Base-by-base conservation (phyloP, 208 protist species). In the Sergeia podlipaevii region DNA sequence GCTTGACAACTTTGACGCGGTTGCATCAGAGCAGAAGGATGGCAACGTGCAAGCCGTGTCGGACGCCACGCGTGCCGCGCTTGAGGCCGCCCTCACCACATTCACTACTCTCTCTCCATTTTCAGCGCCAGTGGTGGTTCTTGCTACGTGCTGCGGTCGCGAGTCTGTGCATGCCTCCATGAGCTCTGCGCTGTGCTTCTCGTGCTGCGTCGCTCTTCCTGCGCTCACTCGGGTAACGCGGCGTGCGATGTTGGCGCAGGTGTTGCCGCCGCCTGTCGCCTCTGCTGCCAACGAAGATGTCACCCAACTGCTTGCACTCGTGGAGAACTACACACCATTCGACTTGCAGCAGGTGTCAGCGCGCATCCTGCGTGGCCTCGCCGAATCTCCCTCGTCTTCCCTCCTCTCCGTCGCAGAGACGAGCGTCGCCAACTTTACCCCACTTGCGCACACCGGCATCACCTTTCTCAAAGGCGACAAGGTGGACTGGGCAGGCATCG, bases 281-380 rank as follows among this genome's bases (percentile, higher is more conserved):
- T 27, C 24, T 8, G 60, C 66, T 30, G 28, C 67, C 13, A 42
- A 20, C 20, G 71, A 74, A 2, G 62, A 65, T n/a, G 28, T 83
- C 29, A 61, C 67, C 34, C 38, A 71, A 34, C 44, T 81, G 36
- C 63, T 60, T 10, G 53, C 70, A 29, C 55, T 88, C 7, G 82
- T 90, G 87, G 81, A 90, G 61, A 95, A 95, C 68, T 95, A 89
- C 70, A 95, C 82, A 6, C 84, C 88, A 21, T 95, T 95, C 58
- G 88, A 95, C 48, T 69, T 90, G 15, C 58, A 37, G 33, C 75
- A 76, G 38, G 57, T 95, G 18, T 66, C 74, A 13, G 24, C 33
- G 48, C 77, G 80, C n/a, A 77, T 90, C 39, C 53, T 48, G 23
- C 61, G 46, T 4, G n/a, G 45, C 20, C 46, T 62, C 48, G 37